Base-by-base conservation (phyloP, 345 rosid species). In the Balakata baccata region DNA sequence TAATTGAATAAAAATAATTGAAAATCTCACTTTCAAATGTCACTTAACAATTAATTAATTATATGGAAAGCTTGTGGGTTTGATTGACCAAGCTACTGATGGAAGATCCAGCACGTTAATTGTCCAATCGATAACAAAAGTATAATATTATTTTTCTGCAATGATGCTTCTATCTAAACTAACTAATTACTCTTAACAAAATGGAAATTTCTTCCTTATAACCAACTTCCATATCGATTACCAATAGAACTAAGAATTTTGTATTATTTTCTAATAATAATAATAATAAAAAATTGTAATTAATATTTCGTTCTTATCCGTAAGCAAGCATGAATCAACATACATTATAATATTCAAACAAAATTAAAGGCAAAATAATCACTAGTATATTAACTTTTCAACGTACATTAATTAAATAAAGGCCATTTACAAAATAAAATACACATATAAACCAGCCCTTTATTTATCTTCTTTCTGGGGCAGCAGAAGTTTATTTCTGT, bases 61-160 rank as follows among this genome's bases (percentile, higher is more conserved):
- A 43, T 5, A 43, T 43, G 46, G 13, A 57, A 20, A 22, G 34
- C 62, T 22, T 13, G 25, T 64, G 22, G 47, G 5, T 38, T 38
- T n/a, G 12, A 17, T 54, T 54, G 50, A 54, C 50, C 72, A 54
- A 69, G 63, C 50, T 38, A n/a, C 20, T 54, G 50, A 41, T 38
- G 49, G 47, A 54, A 37, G 72, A 54, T 54, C 23, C 18, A 54
- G 6, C 63, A 69, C 20, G 50, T 69, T 18, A 10, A n/a, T 49
- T 49, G 23, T 47, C 23, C 9, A 37, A 18, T 49, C 56, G 13
- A 22, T 7, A 11, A 14, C 14, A 25, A 8, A 64, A 1, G n/a
- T 62, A 37, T 9, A n/a, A 4, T n/a, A 62, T 20, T 18, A 18
- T 64, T 6, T 64, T 6, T n/a, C 41, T 64, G 43, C 50, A 41